Base-by-base conservation (phyloP, 495 filamentous ascomycete species). In the Penicillium canescens region DNA sequence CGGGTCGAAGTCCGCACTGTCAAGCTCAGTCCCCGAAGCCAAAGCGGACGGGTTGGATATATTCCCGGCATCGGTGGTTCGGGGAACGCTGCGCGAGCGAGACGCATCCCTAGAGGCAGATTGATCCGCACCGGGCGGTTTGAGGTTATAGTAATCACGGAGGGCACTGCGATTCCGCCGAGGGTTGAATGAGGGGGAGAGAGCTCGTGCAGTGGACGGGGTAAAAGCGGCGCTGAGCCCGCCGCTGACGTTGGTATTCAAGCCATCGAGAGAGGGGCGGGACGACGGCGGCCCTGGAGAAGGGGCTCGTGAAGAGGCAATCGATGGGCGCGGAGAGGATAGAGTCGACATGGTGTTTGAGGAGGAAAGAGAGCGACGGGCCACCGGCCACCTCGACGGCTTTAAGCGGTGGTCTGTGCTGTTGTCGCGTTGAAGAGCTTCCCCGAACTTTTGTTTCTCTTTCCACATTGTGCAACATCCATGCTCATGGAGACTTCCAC, bases 101-200 rank as follows among this genome's bases (percentile, higher is more conserved):
- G 34, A 54, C 5, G 38, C 36, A 12, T 59, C 58, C 13, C 53
- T 55, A 20, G 58, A 42, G n/a, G 46, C 42, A 10, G 52, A 28
- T 8, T 51, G 53, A 8, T 64, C 65, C 11, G 68, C 62, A 6
- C 68, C 66, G 35, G 82, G 74, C 7, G 82, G 76, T 62, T 87
- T 88, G 50, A 98, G 81, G 59, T 90, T 90, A 72, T 98, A 98
- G 77, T 96, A 98, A 60, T 96, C 91, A 52, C 94, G 87, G 13
- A 98, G 82, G 14, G 94, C 94, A 35, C 88, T 81, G 58, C 93
- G 88, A 66, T 88, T 89, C 36, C 84, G 80, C 28, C 85, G 82
- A 4, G 73, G 76, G 46, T 74, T 62, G 14, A 51, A n/a, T 18
- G 39, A 42, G 35, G 82, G 76, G 26, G 80, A 75, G 47, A 79